Conservation (phyloP, 805 yeast species). For the Danielozyma ontarioensis region DNA sequence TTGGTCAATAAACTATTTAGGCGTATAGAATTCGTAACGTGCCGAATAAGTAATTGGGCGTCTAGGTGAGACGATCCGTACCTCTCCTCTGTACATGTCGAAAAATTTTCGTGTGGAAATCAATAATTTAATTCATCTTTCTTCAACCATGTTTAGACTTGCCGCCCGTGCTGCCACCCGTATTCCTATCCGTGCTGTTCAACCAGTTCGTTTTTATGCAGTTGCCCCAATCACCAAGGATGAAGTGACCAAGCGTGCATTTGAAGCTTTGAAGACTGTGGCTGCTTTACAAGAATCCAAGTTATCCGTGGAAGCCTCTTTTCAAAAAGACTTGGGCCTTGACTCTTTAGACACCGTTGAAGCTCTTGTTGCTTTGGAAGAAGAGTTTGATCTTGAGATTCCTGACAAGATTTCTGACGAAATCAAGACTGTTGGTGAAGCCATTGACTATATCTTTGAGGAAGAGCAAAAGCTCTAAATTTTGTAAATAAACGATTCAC, state of each 20-base stretch:
- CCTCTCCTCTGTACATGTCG: no score
- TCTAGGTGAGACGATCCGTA: no score
- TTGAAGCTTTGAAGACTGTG: constrained; percentile 66
- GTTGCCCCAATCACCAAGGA: constrained; percentile 64
- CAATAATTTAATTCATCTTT: no score
- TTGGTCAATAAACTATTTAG: constrained; percentile 10
- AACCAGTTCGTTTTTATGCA: constrained; percentile 49
- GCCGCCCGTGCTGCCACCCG: constrained; percentile 42
- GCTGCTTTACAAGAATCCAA: constrained; percentile 43
- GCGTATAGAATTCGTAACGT: no score
- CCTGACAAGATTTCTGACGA: constrained; percentile 92
- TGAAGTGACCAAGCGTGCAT: constrained; percentile 77
- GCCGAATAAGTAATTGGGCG: no score
- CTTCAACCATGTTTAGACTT: constrained; percentile 53
- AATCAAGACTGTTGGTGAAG: constrained; percentile 89
- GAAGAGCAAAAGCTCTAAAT: constrained; percentile 45
- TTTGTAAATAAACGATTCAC: background rate
- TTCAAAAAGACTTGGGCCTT: constrained; percentile 72
- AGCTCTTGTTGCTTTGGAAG: constrained; percentile 89
- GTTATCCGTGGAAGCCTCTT: constrained; percentile 43
- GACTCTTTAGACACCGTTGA: constrained; percentile 95
- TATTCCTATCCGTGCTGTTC: constrained; percentile 15
- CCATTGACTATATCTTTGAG: constrained; percentile 77
- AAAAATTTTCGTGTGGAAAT: no score
- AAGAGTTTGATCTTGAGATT: constrained; percentile 68